Evolutionary conservation across 1,284 basidiomycete genomes (phyloP).

Genomic region (Ustilago vetiveriae): DNA sequence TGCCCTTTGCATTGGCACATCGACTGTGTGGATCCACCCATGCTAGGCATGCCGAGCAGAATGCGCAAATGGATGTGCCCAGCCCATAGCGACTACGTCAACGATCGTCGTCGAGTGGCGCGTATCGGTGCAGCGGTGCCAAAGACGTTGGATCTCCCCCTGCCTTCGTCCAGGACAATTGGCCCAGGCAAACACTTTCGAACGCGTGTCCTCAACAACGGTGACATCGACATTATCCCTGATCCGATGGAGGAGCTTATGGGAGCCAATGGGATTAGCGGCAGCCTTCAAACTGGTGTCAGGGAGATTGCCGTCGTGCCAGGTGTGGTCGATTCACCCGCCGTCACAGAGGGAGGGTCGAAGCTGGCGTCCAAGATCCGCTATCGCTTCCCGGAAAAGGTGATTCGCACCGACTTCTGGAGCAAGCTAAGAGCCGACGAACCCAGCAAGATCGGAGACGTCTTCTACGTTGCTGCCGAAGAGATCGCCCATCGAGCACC

Average conservation of each 20-base stretch:
- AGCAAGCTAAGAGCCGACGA: conserved; percentile 60
- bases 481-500: conserved; percentile 19
- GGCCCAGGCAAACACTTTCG: conserved; percentile 75
- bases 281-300: conserved; percentile 36
- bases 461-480: conserved; percentile 42
- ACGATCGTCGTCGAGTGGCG: conserved; percentile 67
- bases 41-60: conserved; percentile 83
- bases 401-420: conserved; percentile 96
- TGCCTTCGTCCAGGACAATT: conserved; percentile 60
- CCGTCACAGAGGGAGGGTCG: conserved; percentile 63
- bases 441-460: conserved; percentile 30
- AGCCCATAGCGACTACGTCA: conserved; percentile 84
- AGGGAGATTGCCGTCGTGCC: conserved; percentile 68
- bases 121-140: conserved; percentile 36
- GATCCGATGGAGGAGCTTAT: conserved; percentile 68
- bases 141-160: conserved; percentile 41
- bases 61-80: conserved; percentile 99
- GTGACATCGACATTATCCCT: conserved; percentile 85
- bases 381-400: conserved; percentile 91
- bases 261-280: conserved; percentile 31
- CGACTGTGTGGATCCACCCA: conserved; percentile 91
- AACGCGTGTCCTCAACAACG: conserved; percentile 82
- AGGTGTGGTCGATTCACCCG: conserved; percentile 34
- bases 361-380: conserved; percentile 71
- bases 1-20: conserved; percentile 96